Evolutionary conservation across 2,329 filamentous ascomycete species (phyloP).

Genomic region (Kalmusia sp.): DNA sequence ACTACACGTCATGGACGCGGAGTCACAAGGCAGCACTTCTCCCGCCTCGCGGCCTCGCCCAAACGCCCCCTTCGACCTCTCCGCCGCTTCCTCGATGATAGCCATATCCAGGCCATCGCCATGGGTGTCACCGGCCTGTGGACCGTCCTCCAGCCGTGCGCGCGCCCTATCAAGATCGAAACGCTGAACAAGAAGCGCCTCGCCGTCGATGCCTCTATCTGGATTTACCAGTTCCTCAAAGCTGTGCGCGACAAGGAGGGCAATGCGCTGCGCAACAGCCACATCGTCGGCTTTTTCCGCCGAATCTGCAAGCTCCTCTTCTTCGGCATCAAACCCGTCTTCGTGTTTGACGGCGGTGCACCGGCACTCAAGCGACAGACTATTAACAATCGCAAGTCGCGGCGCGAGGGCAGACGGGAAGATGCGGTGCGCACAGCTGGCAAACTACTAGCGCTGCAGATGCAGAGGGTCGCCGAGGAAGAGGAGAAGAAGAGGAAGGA

Average conservation of each 20-base stretch:
- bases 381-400: slow-evolving; percentile 76
- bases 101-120: slow-evolving; percentile 14
- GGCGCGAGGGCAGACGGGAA: slow-evolving; percentile 86
- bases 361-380: slow-evolving; percentile 91
- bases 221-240: slow-evolving; percentile 99
- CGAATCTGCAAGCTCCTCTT: slow-evolving; percentile 97
- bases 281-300: slow-evolving; percentile 97
- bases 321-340: slow-evolving; percentile 94
- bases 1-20: slow-evolving; percentile 16
- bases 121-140: slow-evolving; percentile 99
- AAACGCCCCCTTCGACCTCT: neutral
- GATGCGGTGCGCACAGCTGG: slow-evolving; percentile 92
- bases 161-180: slow-evolving; percentile 93
- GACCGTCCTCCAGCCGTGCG: slow-evolving; percentile 94
- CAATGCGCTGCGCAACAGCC: slow-evolving; percentile 92
- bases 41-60: neutral
- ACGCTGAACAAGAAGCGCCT: slow-evolving; percentile 96
- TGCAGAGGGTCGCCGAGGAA: slow-evolving; percentile 88
- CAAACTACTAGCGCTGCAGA: slow-evolving; percentile 90
- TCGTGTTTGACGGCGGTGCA: slow-evolving; percentile 96
- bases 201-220: slow-evolving; percentile 97
- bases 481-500: slow-evolving; percentile 73
- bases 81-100: slow-evolving; percentile 21
- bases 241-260: slow-evolving; percentile 98
- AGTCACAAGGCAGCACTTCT: slow-evolving; percentile 16